Percentiles rank a stretch among this genome's conserved stretches.
Conservation (phyloP, 2,329 filamentous ascomycete genomes). For the Aspergillus sp. region DNA sequence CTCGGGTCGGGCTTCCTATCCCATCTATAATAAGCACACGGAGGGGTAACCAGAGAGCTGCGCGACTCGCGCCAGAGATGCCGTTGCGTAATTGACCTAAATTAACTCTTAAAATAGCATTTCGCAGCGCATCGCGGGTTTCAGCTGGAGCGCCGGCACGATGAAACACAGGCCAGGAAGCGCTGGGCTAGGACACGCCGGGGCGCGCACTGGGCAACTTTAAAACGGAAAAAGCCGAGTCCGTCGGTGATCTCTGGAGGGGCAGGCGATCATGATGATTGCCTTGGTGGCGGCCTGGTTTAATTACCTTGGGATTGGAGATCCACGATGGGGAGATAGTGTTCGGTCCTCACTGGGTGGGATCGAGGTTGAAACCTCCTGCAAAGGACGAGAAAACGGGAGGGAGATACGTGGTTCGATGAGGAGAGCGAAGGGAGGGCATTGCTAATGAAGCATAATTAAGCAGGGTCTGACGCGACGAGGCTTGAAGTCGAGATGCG, state of each 20-base stretch:
- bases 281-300: background rate
- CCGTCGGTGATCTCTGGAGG: background rate
- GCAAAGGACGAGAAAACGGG: background rate
- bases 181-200: background rate
- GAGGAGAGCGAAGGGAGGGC: constrained; percentile 1
- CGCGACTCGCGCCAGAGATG: background rate
- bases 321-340: background rate
- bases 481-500: constrained; percentile 9
- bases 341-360: constrained; percentile 1
- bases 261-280: background rate
- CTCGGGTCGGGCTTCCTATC: background rate
- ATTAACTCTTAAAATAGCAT: constrained; percentile 5
- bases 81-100: background rate
- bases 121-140: constrained; percentile 5
- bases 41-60: background rate
- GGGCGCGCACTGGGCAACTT: background rate
- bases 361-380: background rate
- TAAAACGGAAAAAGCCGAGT: constrained; percentile 12
- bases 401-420: constrained; percentile 14
- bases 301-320: background rate
- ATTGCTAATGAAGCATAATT: constrained; percentile 10
- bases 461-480: constrained; percentile 9
- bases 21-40: background rate
- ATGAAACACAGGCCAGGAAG: constrained; percentile 21
- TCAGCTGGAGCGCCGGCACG: constrained; percentile 7